Conservation (phyloP, 2,329 filamentous ascomycete genomes). For the Xylaria sp. region DNA sequence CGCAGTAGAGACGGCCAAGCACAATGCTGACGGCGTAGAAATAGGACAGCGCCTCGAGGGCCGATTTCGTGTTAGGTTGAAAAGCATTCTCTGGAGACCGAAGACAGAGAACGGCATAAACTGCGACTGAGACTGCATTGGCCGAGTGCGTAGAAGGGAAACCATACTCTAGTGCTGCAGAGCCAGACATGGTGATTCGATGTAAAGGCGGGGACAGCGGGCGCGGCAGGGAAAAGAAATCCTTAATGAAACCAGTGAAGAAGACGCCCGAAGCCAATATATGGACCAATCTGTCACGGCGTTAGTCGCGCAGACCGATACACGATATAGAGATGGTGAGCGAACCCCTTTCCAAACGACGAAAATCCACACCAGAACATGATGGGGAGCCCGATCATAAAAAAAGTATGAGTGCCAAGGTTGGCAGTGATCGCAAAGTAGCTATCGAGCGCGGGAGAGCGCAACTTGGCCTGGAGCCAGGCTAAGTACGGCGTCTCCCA, state of each 20-base stretch:
- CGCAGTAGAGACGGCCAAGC: conserved; percentile 92
- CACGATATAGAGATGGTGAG: conserved; percentile 41
- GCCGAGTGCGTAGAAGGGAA: conserved; percentile 98
- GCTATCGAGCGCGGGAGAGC: conserved; percentile 87
- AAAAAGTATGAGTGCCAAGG: conserved; percentile 97
- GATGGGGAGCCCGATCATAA: conserved; percentile 94
- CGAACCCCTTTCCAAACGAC: conserved; percentile 86
- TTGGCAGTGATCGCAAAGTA: conserved; percentile 98
- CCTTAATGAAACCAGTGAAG: conserved; percentile 93
- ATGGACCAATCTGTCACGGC: conserved; percentile 70
- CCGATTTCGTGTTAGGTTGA: conserved; percentile 66
- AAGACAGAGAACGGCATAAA: conserved; percentile 82
- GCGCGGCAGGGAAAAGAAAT: conserved; percentile 90
- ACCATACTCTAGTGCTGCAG: conserved; percentile 93
- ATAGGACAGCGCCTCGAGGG: conserved; percentile 77
- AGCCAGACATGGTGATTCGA: conserved; percentile 97
- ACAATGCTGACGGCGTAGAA: conserved; percentile 91
- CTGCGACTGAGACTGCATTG: conserved; percentile 93
- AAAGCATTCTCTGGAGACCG: conserved; percentile 72
- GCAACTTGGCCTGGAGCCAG: conserved; percentile 81
- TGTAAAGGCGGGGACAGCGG: conserved; percentile 92
- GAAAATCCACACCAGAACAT: conserved; percentile 97
- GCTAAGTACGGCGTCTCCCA: conserved; percentile 97
- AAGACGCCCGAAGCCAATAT: conserved; percentile 84
- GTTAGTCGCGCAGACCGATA: conserved; percentile 31